phyloP scores from a whole-genome alignment of 1,284 basidiomycete species.

The Sutorius eximius region DNA sequence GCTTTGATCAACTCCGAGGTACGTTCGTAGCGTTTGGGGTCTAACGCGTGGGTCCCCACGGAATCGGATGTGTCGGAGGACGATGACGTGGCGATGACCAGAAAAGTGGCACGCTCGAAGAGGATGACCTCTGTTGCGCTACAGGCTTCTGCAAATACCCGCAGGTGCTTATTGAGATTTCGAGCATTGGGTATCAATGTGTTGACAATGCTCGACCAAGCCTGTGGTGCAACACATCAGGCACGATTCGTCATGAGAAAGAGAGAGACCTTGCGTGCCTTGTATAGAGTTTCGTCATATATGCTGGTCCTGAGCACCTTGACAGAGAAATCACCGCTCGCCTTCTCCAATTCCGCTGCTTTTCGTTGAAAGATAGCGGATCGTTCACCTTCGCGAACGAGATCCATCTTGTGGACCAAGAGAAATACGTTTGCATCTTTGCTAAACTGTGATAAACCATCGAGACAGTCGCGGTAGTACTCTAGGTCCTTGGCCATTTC shows the following conservation, averaged over 20 bases:
- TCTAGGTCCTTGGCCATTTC: constrained; percentile 77
- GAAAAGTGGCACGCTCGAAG: constrained; percentile 96
- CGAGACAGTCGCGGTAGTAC: constrained; percentile 87
- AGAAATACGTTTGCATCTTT: constrained; percentile 87
- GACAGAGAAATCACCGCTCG: constrained; percentile 57
- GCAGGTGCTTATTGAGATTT: constrained; percentile 85
- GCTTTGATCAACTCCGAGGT: constrained; percentile 95
- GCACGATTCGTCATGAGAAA: constrained; percentile 1
- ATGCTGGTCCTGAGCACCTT: constrained; percentile 94
- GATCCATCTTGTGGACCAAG: constrained; percentile 97
- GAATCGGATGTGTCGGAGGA: constrained; percentile 35
- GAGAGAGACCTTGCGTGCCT: constrained; percentile 50
- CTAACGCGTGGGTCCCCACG: constrained; percentile 49
- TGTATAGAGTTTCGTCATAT: constrained; percentile 97
- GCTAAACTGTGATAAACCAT: constrained; percentile 73
- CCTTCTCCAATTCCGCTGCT: constrained; percentile 64
- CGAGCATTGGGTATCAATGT: constrained; percentile 93
- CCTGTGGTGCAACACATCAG: constrained; percentile 49
- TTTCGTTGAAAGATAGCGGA: constrained; percentile 65
- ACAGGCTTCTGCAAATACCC: constrained; percentile 82
- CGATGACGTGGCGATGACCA: constrained; percentile 85
- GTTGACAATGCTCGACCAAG: constrained; percentile 97
- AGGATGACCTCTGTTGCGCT: constrained; percentile 92
- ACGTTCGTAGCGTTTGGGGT: constrained; percentile 89
- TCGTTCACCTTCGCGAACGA: constrained; percentile 62